Evolutionary conservation across 495 filamentous ascomycete species (phyloP).

Genomic region (Annulohypoxylon stygium): DNA sequence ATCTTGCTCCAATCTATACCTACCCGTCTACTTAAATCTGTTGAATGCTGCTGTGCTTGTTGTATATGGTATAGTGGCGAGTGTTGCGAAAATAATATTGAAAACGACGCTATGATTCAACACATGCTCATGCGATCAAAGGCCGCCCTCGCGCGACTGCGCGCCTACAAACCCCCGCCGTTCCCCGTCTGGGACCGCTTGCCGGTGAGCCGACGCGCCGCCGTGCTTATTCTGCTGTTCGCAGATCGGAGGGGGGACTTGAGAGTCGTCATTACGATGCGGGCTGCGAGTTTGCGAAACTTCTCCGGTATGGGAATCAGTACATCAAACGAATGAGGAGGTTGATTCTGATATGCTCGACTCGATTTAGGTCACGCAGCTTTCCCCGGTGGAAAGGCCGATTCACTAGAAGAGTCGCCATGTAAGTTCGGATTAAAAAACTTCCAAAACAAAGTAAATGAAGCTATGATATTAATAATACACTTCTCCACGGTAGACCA

Average conservation of each 20-base stretch:
- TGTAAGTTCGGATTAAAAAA: conserved; percentile 49
- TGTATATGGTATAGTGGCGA: conserved; percentile 7
- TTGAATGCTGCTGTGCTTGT: neutral
- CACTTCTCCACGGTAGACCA: conserved; percentile 69
- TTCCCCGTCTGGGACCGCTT: conserved; percentile 69
- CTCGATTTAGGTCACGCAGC: conserved; percentile 78
- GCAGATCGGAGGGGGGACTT: conserved; percentile 82
- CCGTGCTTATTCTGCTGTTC: conserved; percentile 87
- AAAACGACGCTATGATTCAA: conserved; percentile 9
- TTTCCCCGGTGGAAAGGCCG: conserved; percentile 81
- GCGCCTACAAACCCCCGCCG: conserved; percentile 73
- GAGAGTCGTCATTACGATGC: conserved; percentile 86
- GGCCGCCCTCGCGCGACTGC: conserved; percentile 82
- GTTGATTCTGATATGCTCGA: conserved; percentile 18
- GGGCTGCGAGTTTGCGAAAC: conserved; percentile 77
- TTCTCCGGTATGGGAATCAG: conserved; percentile 60
- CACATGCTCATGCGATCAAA: conserved; percentile 55
- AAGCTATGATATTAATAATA: conserved; percentile 63
- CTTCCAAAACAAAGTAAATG: conserved; percentile 10
- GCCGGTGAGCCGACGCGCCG: conserved; percentile 79
- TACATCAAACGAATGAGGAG: neutral
- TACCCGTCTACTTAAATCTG: conserved; percentile 20
- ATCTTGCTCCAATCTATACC: conserved; percentile 13
- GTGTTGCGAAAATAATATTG: neutral
- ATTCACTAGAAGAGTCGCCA: conserved; percentile 62